Percentiles rank a stretch among this genome's conserved stretches.
These are phyloP conservation scores for Pugionium dolabratum DNA, from an alignment of 345 rosid genomes.

Conservation along the genomic window DNA sequence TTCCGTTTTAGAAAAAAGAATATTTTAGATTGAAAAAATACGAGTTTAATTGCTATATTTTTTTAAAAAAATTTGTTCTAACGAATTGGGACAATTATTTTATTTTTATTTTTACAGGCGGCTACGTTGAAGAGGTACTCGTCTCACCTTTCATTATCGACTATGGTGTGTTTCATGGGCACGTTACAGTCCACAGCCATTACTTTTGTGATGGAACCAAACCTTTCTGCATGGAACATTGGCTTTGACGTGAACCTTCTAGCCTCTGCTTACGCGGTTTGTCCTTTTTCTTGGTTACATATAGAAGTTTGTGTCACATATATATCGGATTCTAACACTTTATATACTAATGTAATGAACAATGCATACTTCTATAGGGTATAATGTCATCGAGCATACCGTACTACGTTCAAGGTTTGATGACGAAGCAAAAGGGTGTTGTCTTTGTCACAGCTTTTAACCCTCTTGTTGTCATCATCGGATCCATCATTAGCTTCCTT, in stretches of 20 bases:
- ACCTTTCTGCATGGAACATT: constrained; percentile 60
- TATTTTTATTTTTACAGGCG: constrained; percentile 43
- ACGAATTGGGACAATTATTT: neutral
- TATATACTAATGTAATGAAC: no score
- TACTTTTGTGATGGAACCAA: constrained; percentile 78
- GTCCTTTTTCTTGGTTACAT: constrained; percentile 6
- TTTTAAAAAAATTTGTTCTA: neutral
- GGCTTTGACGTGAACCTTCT: constrained; percentile 95
- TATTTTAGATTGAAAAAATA: neutral
- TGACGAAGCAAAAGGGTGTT: constrained; percentile 71
- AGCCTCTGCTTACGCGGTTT: constrained; percentile 91
- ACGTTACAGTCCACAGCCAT: constrained; percentile 86
- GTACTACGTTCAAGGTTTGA: constrained; percentile 90
- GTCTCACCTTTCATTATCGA: constrained; percentile 78
- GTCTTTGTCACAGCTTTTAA: constrained; percentile 93
- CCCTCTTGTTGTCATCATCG: constrained; percentile 91
- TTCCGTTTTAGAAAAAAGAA: neutral
- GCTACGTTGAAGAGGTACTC: constrained; percentile 82
- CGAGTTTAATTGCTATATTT: neutral
- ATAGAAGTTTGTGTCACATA: constrained; percentile 1
- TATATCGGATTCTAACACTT: neutral
- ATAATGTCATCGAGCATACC: constrained; percentile 90
- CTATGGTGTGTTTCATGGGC: constrained; percentile 78
- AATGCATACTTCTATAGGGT: constrained; percentile 48
- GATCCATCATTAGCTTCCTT: constrained; percentile 81